Evolutionary conservation across 75 land plant genomes (phyloP), one percentile per base, ranked within the genome.

Genomic region (Chamaecyparis obtusa): DNA sequence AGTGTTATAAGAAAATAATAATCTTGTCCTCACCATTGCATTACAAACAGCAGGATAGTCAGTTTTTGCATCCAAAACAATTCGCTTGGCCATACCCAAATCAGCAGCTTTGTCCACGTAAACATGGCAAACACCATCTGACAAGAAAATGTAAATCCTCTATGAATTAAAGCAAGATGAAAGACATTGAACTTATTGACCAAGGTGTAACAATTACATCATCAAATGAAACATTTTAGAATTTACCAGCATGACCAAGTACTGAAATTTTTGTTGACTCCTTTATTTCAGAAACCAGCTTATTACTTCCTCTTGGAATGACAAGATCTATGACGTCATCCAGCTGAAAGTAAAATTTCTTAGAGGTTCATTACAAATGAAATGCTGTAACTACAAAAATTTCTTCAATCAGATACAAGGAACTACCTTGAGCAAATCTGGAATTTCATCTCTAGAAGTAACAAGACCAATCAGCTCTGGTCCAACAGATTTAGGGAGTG

Each of bases 251-350:
- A 95, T 97, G 99, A 87, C 99, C 99, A 87, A 98, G 95, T 74
- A 97, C 99, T 86, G 99, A 96, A 88, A 97, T 97, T 87, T 95
- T 96, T 27, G 99, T 97, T 5, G 98, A 91, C 32, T 91, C 90
- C 89, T 97, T 96, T 74, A 97, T 96, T 82, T 96, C 93, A 77
- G 99, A 92, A 84, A 97, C 99, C 84, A 97, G 97, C 71, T 93
- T 93, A 86, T 96, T 96, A 90, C 98, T 96, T 49, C 99, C 99
- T 92, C 99, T 94, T 78, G 99, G 99, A 74, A 98, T 96, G 27
- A 98, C 99, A 85, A 98, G 95, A 91, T 98, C 99, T 75, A 98
- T 98, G 13, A 97, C 99, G 92, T 98, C 99, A 92, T 97, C 99
- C 89, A 98, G 92, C 99, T 97, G 96, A 10, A 83, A 56, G 36